These are phyloP conservation scores for Russula sp. DNA, from an alignment of 768 basidiomycete species.

Conservation along the genomic window DNA sequence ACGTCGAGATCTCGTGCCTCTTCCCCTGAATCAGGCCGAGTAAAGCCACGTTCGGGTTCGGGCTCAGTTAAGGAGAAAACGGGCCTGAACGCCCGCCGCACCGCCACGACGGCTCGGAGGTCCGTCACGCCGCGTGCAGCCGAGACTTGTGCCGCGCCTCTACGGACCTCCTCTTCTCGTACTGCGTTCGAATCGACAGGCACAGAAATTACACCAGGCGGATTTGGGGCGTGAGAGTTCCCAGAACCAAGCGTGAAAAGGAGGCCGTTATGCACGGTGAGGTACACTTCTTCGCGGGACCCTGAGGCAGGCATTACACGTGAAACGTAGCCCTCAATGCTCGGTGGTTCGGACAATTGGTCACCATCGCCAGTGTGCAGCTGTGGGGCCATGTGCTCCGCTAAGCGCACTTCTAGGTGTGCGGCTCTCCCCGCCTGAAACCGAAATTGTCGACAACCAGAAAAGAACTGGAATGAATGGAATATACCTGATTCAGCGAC, in stretches of 20 bases:
- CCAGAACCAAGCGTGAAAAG: slow-evolving; percentile 52
- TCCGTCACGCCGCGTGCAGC: slow-evolving; percentile 64
- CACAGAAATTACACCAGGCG: slow-evolving; percentile 45
- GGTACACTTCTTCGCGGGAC: slow-evolving; percentile 53
- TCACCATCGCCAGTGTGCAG: slow-evolving; percentile 39
- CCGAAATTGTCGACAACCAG: slow-evolving; percentile 9
- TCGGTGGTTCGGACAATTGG: slow-evolving; percentile 63
- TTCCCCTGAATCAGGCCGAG: slow-evolving; percentile 24
- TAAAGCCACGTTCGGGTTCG: slow-evolving; percentile 5
- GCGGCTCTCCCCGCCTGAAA: slow-evolving; percentile 36
- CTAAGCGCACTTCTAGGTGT: slow-evolving; percentile 66
- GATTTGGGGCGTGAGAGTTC: slow-evolving; percentile 59
- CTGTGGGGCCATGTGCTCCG: slow-evolving; percentile 53
- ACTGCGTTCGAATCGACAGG: slow-evolving; percentile 31
- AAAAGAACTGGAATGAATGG: slow-evolving; percentile 4
- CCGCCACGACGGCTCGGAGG: slow-evolving; percentile 55
- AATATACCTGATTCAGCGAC: slow-evolving; percentile 58
- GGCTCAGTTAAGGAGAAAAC: slow-evolving; percentile 28
- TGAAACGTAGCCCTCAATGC: slow-evolving; percentile 81
- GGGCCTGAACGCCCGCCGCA: slow-evolving; percentile 56
- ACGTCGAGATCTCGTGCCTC: slow-evolving; percentile 16
- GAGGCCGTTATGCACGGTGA: slow-evolving; percentile 64
- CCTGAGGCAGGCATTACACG: slow-evolving; percentile 56
- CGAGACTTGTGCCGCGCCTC: slow-evolving; percentile 59
- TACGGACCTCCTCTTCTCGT: slow-evolving; percentile 46